These are phyloP conservation scores for Mortierella sp. DNA, from an alignment of 371 early-diverging fungal species.

Conservation along the genomic window DNA sequence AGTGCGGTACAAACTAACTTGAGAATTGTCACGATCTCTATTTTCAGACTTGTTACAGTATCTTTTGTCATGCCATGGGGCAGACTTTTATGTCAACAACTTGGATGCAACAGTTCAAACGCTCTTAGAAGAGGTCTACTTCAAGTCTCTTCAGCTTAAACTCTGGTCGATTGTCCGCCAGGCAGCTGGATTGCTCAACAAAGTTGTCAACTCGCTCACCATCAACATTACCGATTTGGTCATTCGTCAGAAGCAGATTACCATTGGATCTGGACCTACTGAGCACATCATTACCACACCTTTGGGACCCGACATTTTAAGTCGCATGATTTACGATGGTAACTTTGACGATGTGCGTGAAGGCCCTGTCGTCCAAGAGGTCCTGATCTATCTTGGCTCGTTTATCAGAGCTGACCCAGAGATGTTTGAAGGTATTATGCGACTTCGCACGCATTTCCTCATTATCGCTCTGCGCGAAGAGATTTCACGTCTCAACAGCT, in stretches of 20 bases:
- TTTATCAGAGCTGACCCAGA: constrained; percentile 78
- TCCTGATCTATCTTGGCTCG: constrained; percentile 84
- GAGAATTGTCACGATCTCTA: neutral
- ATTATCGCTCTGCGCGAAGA: constrained; percentile 91
- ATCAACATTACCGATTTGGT: constrained; percentile 88
- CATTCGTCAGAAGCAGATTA: constrained; percentile 85
- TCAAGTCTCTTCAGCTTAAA: constrained; percentile 78
- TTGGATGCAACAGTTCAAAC: constrained; percentile 71
- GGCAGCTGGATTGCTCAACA: constrained; percentile 82
- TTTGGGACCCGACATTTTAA: constrained; percentile 75
- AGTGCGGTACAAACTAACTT: neutral
- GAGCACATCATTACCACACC: constrained; percentile 80
- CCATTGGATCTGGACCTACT: constrained; percentile 79
- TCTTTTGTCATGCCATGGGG: constrained; percentile 77
- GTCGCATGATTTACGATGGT: constrained; percentile 71
- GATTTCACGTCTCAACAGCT: constrained; percentile 77
- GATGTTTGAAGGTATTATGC: constrained; percentile 88
- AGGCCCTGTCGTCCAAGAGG: constrained; percentile 88
- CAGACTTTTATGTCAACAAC: constrained; percentile 64
- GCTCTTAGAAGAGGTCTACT: constrained; percentile 87
- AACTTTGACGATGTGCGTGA: constrained; percentile 84
- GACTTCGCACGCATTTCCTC: constrained; percentile 86
- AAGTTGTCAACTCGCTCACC: constrained; percentile 81
- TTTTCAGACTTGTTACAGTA: constrained; percentile 81
- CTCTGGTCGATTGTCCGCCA: constrained; percentile 89